Base-by-base conservation (phyloP, 2,329 filamentous ascomycete species). In the Calonectria crousiana region DNA sequence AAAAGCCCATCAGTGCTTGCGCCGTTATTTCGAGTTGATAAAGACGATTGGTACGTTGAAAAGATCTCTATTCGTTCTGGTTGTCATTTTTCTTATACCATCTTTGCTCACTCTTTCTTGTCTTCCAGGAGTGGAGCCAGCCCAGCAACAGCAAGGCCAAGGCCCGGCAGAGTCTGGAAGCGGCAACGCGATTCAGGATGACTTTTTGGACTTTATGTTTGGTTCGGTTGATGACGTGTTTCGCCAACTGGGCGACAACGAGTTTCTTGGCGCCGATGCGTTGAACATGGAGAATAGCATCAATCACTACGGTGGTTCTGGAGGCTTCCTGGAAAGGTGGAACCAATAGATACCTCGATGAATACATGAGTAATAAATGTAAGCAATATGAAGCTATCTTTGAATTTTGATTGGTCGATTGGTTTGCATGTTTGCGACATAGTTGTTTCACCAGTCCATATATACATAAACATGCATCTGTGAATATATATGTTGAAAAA, bases 1-100 rank as follows among this genome's bases (percentile, higher is more conserved):
- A 26, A 80, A 80, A 53, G 78, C 78, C 3, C 75, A 79, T 51
- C 77, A 77, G 4, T 79, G 78, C 58, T 44, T 80, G 30, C 68
- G 74, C n/a, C 74, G 75, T 6, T 75, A 79, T 53, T 41, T 78
- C 8, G 69, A 74, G 16, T 47, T 75, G 51, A 60, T 77, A 2
- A 78, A 76, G 56, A 74, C 34, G 8, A 64, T 72, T 38, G 71
- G 78, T 77, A 67, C 41, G 69, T 30, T 26, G 4, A 28, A 1
- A 13, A 34, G 10, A 5, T 11, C 18, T 23, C 11, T 18, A 14
- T 52, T 60, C 1, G 20, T 51, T 32, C 11, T 44, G 11, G 1
- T 34, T 23, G 26, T 36, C 1, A 36, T 36, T 11, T 49, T 49
- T 18, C 4, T 8, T 32, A n/a, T 2, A 2, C 28, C 9, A 6